A percentile compares a stretch with the other conserved stretches of the same genome.
phyloP scores from a whole-genome alignment of 176 grass and related monocot genomes.

The Pharus latifolius region DNA sequence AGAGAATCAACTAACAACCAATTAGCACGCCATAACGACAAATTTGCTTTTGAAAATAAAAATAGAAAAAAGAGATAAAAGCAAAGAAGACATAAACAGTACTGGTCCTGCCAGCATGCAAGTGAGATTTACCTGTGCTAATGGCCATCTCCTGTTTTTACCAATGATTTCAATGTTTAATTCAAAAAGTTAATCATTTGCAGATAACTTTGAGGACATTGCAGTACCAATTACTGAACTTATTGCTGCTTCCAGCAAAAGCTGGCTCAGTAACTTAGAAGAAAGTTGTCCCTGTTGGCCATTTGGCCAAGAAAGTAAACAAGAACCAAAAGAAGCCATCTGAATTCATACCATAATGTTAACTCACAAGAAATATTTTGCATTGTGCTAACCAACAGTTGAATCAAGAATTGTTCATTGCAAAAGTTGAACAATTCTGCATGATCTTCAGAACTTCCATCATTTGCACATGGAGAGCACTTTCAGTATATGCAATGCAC shows the following conservation, averaged over 20 bases:
- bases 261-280: not conserved
- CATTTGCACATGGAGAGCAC: slow-evolving; percentile 13
- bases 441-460: not conserved
- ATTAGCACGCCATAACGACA: too few species aligned
- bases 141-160: too few species aligned
- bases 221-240: too few species aligned
- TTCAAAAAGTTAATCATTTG: too few species aligned
- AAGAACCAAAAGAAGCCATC: not conserved
- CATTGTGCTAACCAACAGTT: not conserved
- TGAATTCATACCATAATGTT: too few species aligned
- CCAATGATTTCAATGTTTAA: too few species aligned
- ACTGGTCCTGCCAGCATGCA: not conserved
- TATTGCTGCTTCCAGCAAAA: not conserved
- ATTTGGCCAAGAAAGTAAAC: not conserved
- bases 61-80: not conserved
- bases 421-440: not conserved
- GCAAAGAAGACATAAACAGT: not conserved
- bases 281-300: not conserved
- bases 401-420: not conserved
- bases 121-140: too few species aligned
- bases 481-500: not conserved
- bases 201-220: too few species aligned
- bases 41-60: not conserved
- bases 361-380: too few species aligned
- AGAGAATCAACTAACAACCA: not conserved